phyloP scores from a whole-genome alignment of 495 filamentous ascomycete species.

The Neohortaea acidophila region DNA sequence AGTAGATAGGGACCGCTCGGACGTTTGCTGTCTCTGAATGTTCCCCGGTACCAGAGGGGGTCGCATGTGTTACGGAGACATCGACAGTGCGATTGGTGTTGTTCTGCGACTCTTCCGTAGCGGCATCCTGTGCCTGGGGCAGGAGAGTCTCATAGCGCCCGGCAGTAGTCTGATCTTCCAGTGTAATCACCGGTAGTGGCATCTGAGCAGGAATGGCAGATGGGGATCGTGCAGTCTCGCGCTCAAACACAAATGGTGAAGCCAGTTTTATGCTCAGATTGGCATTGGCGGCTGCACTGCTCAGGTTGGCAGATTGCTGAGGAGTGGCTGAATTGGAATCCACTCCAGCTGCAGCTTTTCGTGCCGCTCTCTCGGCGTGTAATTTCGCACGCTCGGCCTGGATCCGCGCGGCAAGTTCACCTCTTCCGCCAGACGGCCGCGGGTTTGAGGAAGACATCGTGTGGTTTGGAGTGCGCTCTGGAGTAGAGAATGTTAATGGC shows the following conservation, averaged over 20 bases:
- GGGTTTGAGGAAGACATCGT: too few relatives aligned
- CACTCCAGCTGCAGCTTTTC: not conserved
- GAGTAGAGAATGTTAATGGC: too few relatives aligned
- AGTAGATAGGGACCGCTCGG: constrained; percentile 9
- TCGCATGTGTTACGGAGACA: not conserved
- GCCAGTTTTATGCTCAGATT: too few relatives aligned
- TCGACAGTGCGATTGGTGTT: not conserved
- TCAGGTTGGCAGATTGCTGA: too few relatives aligned
- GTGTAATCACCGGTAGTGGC: constrained; percentile 2
- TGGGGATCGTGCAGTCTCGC: constrained; percentile 9
- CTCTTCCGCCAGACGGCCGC: too few relatives aligned
- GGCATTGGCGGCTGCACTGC: too few relatives aligned
- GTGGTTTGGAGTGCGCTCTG: too few relatives aligned
- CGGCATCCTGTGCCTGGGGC: constrained; percentile 1
- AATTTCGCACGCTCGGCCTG: not conserved
- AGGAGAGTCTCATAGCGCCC: constrained; percentile 16
- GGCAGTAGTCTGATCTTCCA: constrained; percentile 15
- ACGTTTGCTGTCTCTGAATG: not conserved
- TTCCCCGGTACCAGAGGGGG: not conserved
- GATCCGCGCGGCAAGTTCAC: too few relatives aligned
- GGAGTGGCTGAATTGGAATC: too few relatives aligned
- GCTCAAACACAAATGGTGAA: constrained; percentile 1
- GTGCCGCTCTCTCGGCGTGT: not conserved
- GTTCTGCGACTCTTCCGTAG: not conserved
- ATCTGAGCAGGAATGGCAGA: constrained; percentile 12